Percentiles rank a stretch among this genome's conserved stretches.
Conservation (phyloP, 1,139 yeast genomes). For the Candida freyschussii region DNA sequence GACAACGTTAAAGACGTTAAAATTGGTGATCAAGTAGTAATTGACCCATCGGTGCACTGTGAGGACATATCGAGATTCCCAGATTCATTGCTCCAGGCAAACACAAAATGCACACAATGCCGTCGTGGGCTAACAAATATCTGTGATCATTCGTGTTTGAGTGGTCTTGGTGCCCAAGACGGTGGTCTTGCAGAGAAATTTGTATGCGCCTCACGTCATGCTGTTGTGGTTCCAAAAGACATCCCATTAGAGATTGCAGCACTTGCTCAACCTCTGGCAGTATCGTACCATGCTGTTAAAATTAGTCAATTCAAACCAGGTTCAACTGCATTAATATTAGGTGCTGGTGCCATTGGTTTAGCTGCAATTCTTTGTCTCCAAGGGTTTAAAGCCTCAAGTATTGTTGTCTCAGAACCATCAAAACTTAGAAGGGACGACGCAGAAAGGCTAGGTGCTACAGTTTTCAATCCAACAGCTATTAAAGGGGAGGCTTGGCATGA, state of each 20-base stretch:
- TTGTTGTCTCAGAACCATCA: slow-evolving; percentile 43
- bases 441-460: slow-evolving; percentile 35
- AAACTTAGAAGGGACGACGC: slow-evolving; percentile 40
- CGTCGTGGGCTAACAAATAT: slow-evolving; percentile 41
- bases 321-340: slow-evolving; percentile 39
- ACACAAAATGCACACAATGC: slow-evolving; percentile 39
- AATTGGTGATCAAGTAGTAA: slow-evolving; percentile 40
- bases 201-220: slow-evolving; percentile 35
- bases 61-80: slow-evolving; percentile 33
- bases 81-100: slow-evolving; percentile 12
- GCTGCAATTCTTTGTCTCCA: slow-evolving; percentile 43
- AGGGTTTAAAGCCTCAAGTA: slow-evolving; percentile 37
- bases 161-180: slow-evolving; percentile 40
- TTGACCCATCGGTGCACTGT: slow-evolving; percentile 52
- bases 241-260: slow-evolving; percentile 46
- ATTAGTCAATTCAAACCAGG: slow-evolving; percentile 36
- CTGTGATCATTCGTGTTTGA: slow-evolving; percentile 40
- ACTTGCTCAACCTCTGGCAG: slow-evolving; percentile 41
- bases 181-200: slow-evolving; percentile 44
- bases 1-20: slow-evolving; percentile 30
- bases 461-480: slow-evolving; percentile 35
- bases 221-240: slow-evolving; percentile 32
- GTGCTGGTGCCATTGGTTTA: slow-evolving; percentile 50
- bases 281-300: slow-evolving; percentile 45
- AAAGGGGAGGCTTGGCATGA: slow-evolving; percentile 2